Base-by-base conservation (phyloP, 2,329 filamentous ascomycete species). In the Ophiostoma sp. region DNA sequence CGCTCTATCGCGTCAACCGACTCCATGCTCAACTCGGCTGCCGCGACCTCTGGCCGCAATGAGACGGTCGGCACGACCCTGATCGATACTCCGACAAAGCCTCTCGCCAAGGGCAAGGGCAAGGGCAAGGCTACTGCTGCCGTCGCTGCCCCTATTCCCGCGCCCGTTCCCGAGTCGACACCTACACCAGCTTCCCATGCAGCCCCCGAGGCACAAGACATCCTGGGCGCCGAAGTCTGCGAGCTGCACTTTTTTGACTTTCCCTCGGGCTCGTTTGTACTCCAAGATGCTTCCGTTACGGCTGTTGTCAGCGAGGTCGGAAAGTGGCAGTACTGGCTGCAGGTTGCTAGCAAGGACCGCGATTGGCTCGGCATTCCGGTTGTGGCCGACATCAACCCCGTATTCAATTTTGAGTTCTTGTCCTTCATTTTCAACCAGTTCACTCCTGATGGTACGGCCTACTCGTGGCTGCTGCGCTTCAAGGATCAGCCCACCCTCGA, bases 361-460 rank as follows among this genome's bases (percentile, higher is more conserved):
- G 89, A 94, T 69, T 97, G 93, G 92, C 83, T 99, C 2, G 93
- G 93, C 31, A 92, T 96, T 74, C 86, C 90, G 2, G 88, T 99
- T 39, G 84, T 93, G 39, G 90, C 92, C 7, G 95, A 99, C 75
- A 93, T 98, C 79, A 98, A 98, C 76, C 95, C 95, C 0, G 94
- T 99, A 27, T 99, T 98, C 83, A 98, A 98, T 81, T 98, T 97
- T 74, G 95, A 99, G 79, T 98, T 94, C 76, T 84, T 97, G n/a
- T 98, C 94, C 0, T 98, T 98, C 78, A 97, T 99, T 76, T 99
- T 99, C 85, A 99, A 99, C 77, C 93, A 97, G 78, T 98, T 97
- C 78, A 87, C 90, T 17, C 86, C 89, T 48, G 92, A 97, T 79
- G 93, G 94, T 1, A 91, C 91, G 1, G 94, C 95, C 4, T 96